Percentiles rank a stretch among this genome's conserved stretches.
Conservation (phyloP, 345 rosid species). For the Raphanus raphanistrum region DNA sequence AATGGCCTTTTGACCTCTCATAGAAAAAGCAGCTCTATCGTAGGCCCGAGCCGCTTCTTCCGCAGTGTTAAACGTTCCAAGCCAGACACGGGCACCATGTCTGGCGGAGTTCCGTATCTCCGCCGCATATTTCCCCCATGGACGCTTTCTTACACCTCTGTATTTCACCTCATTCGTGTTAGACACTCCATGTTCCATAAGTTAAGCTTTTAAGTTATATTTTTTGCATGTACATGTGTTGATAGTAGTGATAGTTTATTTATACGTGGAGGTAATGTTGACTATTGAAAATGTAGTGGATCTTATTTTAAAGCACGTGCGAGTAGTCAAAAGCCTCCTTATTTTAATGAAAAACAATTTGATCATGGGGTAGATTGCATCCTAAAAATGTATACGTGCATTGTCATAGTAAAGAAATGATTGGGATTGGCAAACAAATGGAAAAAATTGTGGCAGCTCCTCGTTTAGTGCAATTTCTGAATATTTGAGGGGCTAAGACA, state of each 20-base stretch:
- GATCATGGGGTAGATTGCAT: background rate
- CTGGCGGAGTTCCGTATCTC: constrained; percentile 78
- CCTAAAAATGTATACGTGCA: background rate
- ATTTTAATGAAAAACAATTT: background rate
- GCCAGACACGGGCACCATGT: constrained; percentile 71
- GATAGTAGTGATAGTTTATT: constrained; percentile 16
- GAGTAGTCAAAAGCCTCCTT: constrained; percentile 32
- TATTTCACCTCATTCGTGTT: constrained; percentile 47
- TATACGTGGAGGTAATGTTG: constrained; percentile 27
- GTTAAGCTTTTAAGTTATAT: background rate
- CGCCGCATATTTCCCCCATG: constrained; percentile 85
- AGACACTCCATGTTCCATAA: constrained; percentile 28
- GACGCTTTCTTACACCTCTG: constrained; percentile 68
- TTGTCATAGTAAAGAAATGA: background rate
- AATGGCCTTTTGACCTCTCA: constrained; percentile 59
- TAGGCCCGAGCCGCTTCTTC: constrained; percentile 68
- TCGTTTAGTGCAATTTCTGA: background rate
- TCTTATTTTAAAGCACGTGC: constrained; percentile 33
- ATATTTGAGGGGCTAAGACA: constrained; percentile 5
- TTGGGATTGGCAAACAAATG: background rate
- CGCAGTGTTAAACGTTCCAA: constrained; percentile 59
- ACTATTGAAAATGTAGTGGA: constrained; percentile 31
- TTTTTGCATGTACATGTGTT: constrained; percentile 27
- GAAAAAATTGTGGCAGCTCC: background rate
- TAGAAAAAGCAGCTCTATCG: constrained; percentile 57